Evolutionary conservation across 306 rosid species (phyloP).

Genomic region (Leucaena leucocephala): DNA sequence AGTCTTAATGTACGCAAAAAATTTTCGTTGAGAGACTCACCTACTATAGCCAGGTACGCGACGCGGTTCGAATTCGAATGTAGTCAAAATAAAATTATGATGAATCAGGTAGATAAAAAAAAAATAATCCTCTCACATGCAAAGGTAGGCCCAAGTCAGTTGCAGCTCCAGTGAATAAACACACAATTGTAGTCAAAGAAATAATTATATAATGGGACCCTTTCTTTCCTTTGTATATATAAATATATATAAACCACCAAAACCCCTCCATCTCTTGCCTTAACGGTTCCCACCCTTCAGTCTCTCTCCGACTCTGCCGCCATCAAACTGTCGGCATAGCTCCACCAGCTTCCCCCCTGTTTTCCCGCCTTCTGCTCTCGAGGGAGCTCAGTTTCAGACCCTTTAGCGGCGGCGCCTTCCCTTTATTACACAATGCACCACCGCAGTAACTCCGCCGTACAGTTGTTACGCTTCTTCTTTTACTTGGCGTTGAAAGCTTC

Average conservation of each 20-base stretch:
- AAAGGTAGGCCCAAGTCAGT: conserved; percentile 51
- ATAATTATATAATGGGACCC: not conserved
- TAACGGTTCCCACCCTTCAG: not conserved
- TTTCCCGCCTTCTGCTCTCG: conserved; percentile 25
- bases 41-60: too few relatives aligned
- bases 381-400: conserved; percentile 25
- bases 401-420: conserved; percentile 23
- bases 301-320: conserved; percentile 15
- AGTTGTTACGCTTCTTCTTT: conserved; percentile 22
- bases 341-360: conserved; percentile 10
- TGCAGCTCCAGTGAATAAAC: conserved; percentile 46
- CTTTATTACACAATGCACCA: conserved; percentile 49
- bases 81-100: too few relatives aligned
- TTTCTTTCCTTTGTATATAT: conserved; percentile 10
- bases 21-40: too few relatives aligned
- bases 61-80: too few relatives aligned
- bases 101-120: too few relatives aligned
- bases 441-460: conserved; percentile 29
- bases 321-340: conserved; percentile 50
- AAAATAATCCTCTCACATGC: conserved; percentile 47
- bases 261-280: not conserved
- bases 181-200: conserved; percentile 8
- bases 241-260: not conserved
- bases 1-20: too few relatives aligned
- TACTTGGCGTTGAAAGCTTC: conserved; percentile 13